These are phyloP conservation scores for Nakataea oryzae DNA, from an alignment of 2,329 filamentous ascomycete genomes.

Conservation along the genomic window DNA sequence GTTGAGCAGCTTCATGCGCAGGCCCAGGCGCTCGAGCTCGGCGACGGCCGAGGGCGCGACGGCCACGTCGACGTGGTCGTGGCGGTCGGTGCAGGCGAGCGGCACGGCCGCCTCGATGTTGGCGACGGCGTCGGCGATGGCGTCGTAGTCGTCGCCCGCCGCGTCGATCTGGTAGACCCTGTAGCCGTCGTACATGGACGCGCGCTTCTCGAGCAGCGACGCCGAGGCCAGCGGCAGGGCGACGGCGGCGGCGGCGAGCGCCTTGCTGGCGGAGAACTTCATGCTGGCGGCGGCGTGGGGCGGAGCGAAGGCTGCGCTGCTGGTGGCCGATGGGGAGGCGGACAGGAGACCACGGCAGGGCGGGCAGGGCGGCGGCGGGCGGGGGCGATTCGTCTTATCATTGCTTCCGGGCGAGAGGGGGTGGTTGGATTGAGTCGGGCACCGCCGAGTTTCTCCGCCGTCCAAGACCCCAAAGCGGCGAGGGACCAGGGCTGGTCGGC, in stretches of 20 bases:
- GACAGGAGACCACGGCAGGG: neutral
- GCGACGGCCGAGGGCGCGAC: slow-evolving; percentile 23
- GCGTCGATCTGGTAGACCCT: slow-evolving; percentile 30
- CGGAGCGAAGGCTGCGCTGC: neutral
- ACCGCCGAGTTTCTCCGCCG: neutral
- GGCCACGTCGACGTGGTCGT: slow-evolving; percentile 24
- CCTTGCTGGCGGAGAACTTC: slow-evolving; percentile 1
- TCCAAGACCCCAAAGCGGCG: too few relatives aligned
- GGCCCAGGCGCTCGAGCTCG: slow-evolving; percentile 15
- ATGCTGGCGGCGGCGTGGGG: neutral
- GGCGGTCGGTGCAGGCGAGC: slow-evolving; percentile 15
- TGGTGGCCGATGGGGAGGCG: neutral
- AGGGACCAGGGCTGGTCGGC: too few relatives aligned
- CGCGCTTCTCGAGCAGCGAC: slow-evolving; percentile 56
- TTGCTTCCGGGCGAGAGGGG: too few relatives aligned
- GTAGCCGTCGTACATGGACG: slow-evolving; percentile 42
- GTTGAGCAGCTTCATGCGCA: slow-evolving; percentile 22
- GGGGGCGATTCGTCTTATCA: neutral
- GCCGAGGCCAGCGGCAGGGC: slow-evolving; percentile 29
- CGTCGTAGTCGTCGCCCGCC: slow-evolving; percentile 16
- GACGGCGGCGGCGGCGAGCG: neutral
- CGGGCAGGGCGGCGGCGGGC: too few relatives aligned
- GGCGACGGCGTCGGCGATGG: slow-evolving; percentile 20
- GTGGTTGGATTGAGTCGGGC: neutral
- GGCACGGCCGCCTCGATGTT: slow-evolving; percentile 20